A percentile compares a stretch with the other conserved stretches of the same genome.
Conservation (phyloP, 345 rosid genomes). For the Combretum micranthum region DNA sequence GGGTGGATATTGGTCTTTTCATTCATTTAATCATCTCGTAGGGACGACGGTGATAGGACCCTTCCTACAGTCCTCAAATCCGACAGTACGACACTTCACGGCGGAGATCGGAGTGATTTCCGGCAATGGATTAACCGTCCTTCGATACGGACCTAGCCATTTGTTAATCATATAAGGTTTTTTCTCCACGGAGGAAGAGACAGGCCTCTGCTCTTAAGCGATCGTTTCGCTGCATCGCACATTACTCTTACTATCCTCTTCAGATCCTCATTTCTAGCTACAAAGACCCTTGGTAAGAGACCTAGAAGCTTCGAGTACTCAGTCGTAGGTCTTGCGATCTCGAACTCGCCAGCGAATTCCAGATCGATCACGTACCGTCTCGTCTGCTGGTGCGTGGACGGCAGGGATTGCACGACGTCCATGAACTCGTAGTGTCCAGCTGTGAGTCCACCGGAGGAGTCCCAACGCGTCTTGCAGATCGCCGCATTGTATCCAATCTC, state of each 20-base stretch:
- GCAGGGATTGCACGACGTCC: slow-evolving; percentile 44
- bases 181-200: slow-evolving; percentile 91
- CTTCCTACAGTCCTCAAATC: slow-evolving; percentile 44
- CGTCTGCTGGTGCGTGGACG: slow-evolving; percentile 5
- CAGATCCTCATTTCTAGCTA: slow-evolving; percentile 54
- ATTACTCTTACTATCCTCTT: slow-evolving; percentile 45
- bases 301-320: slow-evolving; percentile 39
- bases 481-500: slow-evolving; percentile 84
- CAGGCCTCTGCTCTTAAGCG: slow-evolving; percentile 53
- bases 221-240: slow-evolving; percentile 55
- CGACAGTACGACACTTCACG: slow-evolving; percentile 57
- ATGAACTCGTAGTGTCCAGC: slow-evolving; percentile 78
- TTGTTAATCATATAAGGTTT: slow-evolving; percentile 78
- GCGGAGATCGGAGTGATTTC: slow-evolving; percentile 17
- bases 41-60: slow-evolving; percentile 12
- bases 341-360: slow-evolving; percentile 65
- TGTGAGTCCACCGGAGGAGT: slow-evolving; percentile 40
- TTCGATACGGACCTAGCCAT: slow-evolving; percentile 73
- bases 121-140: slow-evolving; percentile 39
- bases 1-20: background rate
- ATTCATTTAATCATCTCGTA: slow-evolving; percentile 4
- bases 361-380: slow-evolving; percentile 65
- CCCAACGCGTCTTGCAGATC: slow-evolving; percentile 82
- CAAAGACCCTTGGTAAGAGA: slow-evolving; percentile 50
- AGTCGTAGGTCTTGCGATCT: slow-evolving; percentile 80